phyloP scores from a whole-genome alignment of 257 asterid genomes.

The Osmanthus fragrans region DNA sequence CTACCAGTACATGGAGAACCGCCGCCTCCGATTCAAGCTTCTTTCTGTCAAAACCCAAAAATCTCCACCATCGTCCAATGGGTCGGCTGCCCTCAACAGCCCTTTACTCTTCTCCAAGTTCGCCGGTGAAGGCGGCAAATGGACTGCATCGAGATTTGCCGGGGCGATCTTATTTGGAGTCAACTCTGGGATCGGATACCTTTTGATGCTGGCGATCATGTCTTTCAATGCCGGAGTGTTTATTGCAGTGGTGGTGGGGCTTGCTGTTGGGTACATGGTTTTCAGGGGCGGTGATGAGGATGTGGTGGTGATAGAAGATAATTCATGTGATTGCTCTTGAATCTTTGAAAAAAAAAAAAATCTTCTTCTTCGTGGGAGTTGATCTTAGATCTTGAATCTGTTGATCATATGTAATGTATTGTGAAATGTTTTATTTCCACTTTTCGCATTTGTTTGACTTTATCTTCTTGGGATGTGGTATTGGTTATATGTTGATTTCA shows the following conservation, averaged over 20 bases:
- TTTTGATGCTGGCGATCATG: conserved; percentile 87
- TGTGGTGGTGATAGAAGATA: conserved; percentile 47
- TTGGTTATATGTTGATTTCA: too few relatives aligned
- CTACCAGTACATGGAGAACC: conserved; percentile 87
- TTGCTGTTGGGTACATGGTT: conserved; percentile 61
- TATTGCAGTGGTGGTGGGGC: conserved; percentile 63
- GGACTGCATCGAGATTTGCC: conserved; percentile 33
- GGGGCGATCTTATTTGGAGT: conserved; percentile 64
- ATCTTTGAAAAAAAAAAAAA: not conserved
- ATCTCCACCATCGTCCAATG: not conserved
- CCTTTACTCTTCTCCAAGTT: conserved; percentile 47
- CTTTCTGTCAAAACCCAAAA: conserved; percentile 17
- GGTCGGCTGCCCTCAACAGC: not conserved
- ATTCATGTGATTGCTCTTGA: conserved; percentile 86
- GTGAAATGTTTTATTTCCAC: too few relatives aligned
- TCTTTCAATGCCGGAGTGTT: conserved; percentile 86
- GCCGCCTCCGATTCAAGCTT: conserved; percentile 64
- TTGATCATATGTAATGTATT: not conserved
- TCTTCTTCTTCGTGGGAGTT: too few relatives aligned
- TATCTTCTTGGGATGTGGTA: not conserved
- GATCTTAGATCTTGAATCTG: not conserved
- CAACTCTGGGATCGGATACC: conserved; percentile 77
- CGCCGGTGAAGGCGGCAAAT: conserved; percentile 20
- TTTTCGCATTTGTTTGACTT: not conserved
- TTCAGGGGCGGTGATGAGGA: conserved; percentile 66